Evolutionary conservation across 345 rosid genomes (phyloP).

Genomic region (Rhizophora apiculata): DNA sequence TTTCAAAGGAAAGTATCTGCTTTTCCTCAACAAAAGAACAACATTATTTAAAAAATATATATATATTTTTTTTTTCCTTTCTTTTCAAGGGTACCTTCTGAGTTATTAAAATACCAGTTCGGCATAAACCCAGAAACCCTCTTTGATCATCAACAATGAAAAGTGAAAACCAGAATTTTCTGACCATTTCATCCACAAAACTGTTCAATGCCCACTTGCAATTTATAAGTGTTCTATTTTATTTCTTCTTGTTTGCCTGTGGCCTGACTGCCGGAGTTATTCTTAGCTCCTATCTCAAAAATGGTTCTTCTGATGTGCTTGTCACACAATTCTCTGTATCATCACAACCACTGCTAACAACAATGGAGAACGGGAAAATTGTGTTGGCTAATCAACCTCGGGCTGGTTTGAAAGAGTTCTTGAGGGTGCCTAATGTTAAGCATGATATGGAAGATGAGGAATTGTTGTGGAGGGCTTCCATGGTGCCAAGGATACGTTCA

Average conservation of each 20-base stretch:
- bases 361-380: background rate
- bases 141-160: conserved; percentile 8
- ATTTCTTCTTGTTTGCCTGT: conserved; percentile 23
- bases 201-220: conserved; percentile 15
- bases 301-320: conserved; percentile 7
- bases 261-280: conserved; percentile 22
- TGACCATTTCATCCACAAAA: background rate
- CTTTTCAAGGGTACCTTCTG: background rate
- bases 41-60: too few relatives aligned
- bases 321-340: conserved; percentile 6
- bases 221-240: conserved; percentile 11
- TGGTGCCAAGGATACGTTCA: conserved; percentile 33
- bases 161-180: conserved; percentile 4
- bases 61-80: too few relatives aligned
- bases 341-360: background rate
- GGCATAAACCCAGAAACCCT: background rate
- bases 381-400: background rate
- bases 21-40: too few relatives aligned
- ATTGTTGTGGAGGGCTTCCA: conserved; percentile 46
- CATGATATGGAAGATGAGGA: conserved; percentile 67
- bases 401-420: conserved; percentile 37
- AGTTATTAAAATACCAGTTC: background rate
- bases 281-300: conserved; percentile 20
- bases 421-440: conserved; percentile 29
- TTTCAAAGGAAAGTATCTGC: too few relatives aligned